These are phyloP conservation scores for Pelargonium cotyledonis DNA, from an alignment of 441 rosid species.

Conservation along the genomic window DNA sequence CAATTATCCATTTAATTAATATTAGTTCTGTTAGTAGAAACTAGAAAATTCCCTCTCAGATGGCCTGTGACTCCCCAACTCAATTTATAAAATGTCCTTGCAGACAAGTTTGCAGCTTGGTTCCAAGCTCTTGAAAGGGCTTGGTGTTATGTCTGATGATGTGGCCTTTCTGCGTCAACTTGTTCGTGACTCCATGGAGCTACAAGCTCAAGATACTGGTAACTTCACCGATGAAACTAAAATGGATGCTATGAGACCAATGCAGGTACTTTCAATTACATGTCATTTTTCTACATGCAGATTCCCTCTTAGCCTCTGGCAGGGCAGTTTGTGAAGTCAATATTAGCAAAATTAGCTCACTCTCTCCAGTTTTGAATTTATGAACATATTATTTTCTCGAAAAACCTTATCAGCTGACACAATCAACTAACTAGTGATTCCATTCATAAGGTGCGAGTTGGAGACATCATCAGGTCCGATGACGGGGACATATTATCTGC, in stretches of 20 bases:
- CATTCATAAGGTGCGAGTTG: slow-evolving; percentile 33
- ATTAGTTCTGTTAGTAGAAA: neutral
- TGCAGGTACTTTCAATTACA: slow-evolving; percentile 36
- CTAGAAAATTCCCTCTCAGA: too few relatives aligned
- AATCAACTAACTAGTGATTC: slow-evolving; percentile 7
- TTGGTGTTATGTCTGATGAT: slow-evolving; percentile 97
- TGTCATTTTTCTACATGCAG: too few relatives aligned
- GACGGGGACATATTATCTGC: slow-evolving; percentile 25
- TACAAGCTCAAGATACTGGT: slow-evolving; percentile 63
- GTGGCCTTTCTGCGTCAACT: slow-evolving; percentile 68
- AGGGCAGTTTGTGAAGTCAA: neutral
- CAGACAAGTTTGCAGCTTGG: slow-evolving; percentile 96
- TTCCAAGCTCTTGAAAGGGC: slow-evolving; percentile 80
- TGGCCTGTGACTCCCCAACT: slow-evolving; percentile 4
- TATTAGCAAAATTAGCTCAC: too few relatives aligned
- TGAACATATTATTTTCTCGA: too few relatives aligned
- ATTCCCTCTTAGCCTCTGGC: too few relatives aligned
- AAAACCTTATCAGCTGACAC: neutral
- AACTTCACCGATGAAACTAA: slow-evolving; percentile 34
- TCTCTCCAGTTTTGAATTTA: too few relatives aligned
- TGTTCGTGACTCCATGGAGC: slow-evolving; percentile 78
- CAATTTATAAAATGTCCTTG: slow-evolving; percentile 15
- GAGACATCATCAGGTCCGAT: slow-evolving; percentile 19
- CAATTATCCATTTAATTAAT: neutral
- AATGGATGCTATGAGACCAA: slow-evolving; percentile 38